Base-by-base conservation (phyloP, 345 rosid species). In the Trapa bicornis region DNA sequence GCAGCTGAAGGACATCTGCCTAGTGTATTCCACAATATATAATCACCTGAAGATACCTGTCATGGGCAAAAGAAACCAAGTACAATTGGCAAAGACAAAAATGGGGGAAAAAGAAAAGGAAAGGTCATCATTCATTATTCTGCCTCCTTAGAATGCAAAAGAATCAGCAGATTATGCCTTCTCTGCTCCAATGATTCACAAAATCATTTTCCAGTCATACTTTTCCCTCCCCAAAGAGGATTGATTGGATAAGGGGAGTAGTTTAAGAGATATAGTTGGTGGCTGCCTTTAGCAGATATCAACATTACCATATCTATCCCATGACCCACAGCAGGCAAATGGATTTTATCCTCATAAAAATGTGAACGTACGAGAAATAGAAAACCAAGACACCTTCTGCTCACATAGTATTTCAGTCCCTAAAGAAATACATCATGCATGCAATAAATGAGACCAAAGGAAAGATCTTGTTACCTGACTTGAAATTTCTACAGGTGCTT, bases 11-110 rank as follows among this genome's bases (percentile, higher is more conserved):
- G 97, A 76, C 96, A 92, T 65, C 88, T 85, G 69, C 99, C 97
- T 70, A 94, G 75, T 43, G 99, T 94, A 77, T 91, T 91, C 99
- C 97, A 91, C 77, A 91, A 70, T 71, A 91, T 87, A 74, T 94
- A 94, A 70, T 94, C 92, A 54, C 97, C 97, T 11, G 89, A 87
- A 45, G 75, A 81, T 67, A 83, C 91, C 97, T 94, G 86, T 69
- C 17, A 61, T 45, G 45, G 33, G 70, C 29, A 11, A 35, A 11
- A 33, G 45, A 15, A 22, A 48, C 2, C 43, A 50, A 3, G 41
- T 4, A 47, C 38, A 6, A 32, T 42, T 4, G 43, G 32, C 0
- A 36, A 43, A 36, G 57, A 66, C 35, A 47, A 33, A 66, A 66
- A 66, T 9, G 56, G 2, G 4, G 48, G 8, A 11, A 45, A 65